These are phyloP conservation scores for Solanum ahanhuiri DNA, from an alignment of 257 asterid species.

Conservation along the genomic window DNA sequence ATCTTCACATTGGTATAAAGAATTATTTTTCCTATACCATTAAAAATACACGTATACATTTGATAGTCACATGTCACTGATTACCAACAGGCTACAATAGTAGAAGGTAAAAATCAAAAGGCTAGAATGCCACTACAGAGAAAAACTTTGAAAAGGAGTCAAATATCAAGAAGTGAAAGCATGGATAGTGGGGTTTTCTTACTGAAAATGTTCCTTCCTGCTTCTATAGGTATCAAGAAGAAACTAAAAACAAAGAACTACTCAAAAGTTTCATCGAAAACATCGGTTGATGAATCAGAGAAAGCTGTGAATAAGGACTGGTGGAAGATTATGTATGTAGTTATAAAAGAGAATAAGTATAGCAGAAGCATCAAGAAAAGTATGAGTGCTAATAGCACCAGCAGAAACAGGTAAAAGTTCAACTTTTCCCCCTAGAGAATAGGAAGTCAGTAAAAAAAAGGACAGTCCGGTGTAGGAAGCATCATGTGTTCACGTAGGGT, in stretches of 20 bases:
- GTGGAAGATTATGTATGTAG: neutral
- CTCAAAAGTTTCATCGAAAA: slow-evolving; percentile 7
- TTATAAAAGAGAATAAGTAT: neutral
- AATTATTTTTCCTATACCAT: no score
- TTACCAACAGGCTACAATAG: neutral
- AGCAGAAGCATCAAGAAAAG: neutral
- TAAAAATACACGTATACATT: no score
- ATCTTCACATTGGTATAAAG: no score
- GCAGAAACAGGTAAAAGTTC: neutral
- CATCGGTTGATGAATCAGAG: slow-evolving; percentile 11
- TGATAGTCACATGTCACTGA: no score
- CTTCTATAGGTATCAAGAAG: slow-evolving; percentile 22
- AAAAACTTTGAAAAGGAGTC: slow-evolving; percentile 2
- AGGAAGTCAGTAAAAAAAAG: neutral
- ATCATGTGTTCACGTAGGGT: neutral
- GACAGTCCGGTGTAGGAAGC: neutral
- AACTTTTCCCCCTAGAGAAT: neutral
- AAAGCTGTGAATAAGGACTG: slow-evolving; percentile 6
- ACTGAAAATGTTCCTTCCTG: slow-evolving; percentile 40
- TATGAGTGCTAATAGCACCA: neutral
- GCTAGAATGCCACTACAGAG: slow-evolving; percentile 3
- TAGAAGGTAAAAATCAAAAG: slow-evolving; percentile 10
- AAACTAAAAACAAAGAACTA: slow-evolving; percentile 14
- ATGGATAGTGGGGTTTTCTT: slow-evolving; percentile 47
- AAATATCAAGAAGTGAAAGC: slow-evolving; percentile 35